Evolutionary conservation across 345 rosid species (phyloP).

Genomic region (Syzygium aqueum): DNA sequence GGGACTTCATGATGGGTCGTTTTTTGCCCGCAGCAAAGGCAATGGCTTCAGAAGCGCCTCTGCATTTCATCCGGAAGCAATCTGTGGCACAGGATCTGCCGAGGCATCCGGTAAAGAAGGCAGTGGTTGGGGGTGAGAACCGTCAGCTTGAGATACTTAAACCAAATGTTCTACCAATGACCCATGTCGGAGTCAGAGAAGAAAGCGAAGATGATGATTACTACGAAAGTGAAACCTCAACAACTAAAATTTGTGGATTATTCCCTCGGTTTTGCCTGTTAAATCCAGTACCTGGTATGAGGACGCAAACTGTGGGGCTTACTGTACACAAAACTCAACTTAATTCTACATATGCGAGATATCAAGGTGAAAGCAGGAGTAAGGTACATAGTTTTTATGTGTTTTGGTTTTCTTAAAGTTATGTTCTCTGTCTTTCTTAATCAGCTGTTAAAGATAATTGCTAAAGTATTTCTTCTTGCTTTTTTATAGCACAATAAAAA

Average conservation of each 20-base stretch:
- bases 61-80: constrained; percentile 34
- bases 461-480: not conserved
- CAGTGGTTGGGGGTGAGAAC: constrained; percentile 13
- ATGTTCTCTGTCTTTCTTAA: not conserved
- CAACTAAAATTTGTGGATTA: constrained; percentile 56
- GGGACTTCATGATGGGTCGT: constrained; percentile 82
- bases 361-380: constrained; percentile 16
- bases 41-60: constrained; percentile 64
- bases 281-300: constrained; percentile 52
- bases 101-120: constrained; percentile 12
- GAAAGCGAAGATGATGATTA: constrained; percentile 43
- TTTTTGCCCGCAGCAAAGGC: constrained; percentile 96
- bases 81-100: constrained; percentile 25
- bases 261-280: constrained; percentile 60
- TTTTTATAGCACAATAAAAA: constrained; percentile 15
- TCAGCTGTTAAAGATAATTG: not conserved
- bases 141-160: constrained; percentile 7
- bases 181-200: constrained; percentile 10
- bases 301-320: constrained; percentile 26
- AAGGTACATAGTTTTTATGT: constrained; percentile 24
- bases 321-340: constrained; percentile 30
- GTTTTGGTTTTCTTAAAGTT: not conserved
- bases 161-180: constrained; percentile 14
- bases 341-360: constrained; percentile 23
- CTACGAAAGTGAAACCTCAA: constrained; percentile 16